A percentile compares a stretch with the other conserved stretches of the same genome.
phyloP scores from a whole-genome alignment of 164 flowering plant species.

The Magnolia officinalis region DNA sequence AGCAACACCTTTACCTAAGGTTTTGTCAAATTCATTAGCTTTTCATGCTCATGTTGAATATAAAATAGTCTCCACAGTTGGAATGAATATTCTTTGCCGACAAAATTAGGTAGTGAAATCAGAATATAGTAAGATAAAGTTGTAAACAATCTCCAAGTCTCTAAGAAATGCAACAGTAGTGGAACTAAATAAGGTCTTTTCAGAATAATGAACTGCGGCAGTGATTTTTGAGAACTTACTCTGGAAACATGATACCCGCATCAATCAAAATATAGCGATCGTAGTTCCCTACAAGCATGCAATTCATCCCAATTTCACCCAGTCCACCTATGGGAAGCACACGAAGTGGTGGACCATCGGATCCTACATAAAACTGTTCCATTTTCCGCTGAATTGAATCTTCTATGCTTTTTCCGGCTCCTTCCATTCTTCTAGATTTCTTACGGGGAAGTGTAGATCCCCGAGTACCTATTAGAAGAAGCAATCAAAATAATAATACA shows the following conservation, averaged over 20 bases:
- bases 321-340: constrained; percentile 95
- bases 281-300: constrained; percentile 96
- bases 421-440: constrained; percentile 59
- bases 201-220: neutral
- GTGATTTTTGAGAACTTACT: constrained; percentile 45
- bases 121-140: no score
- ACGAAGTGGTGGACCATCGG: constrained; percentile 93
- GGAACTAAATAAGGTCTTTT: neutral
- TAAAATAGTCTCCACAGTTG: no score
- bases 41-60: no score
- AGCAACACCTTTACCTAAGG: no score
- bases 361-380: constrained; percentile 96
- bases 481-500: no score
- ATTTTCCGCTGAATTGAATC: constrained; percentile 86
- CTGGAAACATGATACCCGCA: constrained; percentile 99
- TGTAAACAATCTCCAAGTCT: no score
- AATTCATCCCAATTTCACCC: constrained; percentile 99
- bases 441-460: constrained; percentile 42
- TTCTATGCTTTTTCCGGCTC: constrained; percentile 83
- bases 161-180: no score
- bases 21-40: no score
- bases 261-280: constrained; percentile 96
- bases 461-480: constrained; percentile 40
- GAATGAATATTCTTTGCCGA: no score
- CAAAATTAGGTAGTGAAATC: no score